These are phyloP conservation scores for Begonia loranthoides DNA, from an alignment of 306 rosid genomes.

Conservation along the genomic window DNA sequence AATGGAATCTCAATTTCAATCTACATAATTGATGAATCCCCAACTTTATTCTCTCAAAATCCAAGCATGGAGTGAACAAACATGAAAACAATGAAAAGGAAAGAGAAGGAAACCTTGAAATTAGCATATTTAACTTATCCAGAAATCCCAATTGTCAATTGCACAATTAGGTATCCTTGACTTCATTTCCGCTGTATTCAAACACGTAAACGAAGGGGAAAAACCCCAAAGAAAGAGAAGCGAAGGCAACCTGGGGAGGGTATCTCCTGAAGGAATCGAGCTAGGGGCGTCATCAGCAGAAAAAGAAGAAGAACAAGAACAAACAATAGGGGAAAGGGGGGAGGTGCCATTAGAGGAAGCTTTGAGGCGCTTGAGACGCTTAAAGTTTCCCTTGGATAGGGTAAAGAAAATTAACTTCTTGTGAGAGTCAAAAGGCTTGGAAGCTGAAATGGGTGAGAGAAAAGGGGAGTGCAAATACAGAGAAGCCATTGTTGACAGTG, in stretches of 20 bases:
- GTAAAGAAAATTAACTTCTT: slow-evolving; percentile 12
- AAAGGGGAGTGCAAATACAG: slow-evolving; percentile 28
- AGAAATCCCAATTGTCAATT: background rate
- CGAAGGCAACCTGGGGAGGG: slow-evolving; percentile 33
- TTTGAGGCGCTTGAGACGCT: slow-evolving; percentile 13
- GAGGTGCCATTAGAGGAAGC: slow-evolving; percentile 14
- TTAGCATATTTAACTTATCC: no score
- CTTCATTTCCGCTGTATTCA: slow-evolving; percentile 6
- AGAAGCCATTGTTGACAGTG: slow-evolving; percentile 24
- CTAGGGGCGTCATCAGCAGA: slow-evolving; percentile 34
- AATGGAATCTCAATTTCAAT: no score
- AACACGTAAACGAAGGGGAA: no score
- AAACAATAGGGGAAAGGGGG: slow-evolving; percentile 17
- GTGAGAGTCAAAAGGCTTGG: slow-evolving; percentile 7
- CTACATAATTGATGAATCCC: no score
- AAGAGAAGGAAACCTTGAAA: no score
- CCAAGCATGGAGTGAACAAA: no score
- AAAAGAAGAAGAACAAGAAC: slow-evolving; percentile 58
- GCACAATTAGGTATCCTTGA: background rate
- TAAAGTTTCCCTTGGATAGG: slow-evolving; percentile 10
- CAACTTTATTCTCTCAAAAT: no score
- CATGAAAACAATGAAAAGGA: no score
- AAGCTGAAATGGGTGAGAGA: slow-evolving; percentile 18
- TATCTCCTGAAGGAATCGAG: slow-evolving; percentile 24
- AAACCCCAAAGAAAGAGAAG: no score